A percentile compares a stretch with the other conserved stretches of the same genome.
These are phyloP conservation scores for Biscogniauxia mediterranea DNA, from an alignment of 2,329 filamentous ascomycete genomes.

Conservation along the genomic window DNA sequence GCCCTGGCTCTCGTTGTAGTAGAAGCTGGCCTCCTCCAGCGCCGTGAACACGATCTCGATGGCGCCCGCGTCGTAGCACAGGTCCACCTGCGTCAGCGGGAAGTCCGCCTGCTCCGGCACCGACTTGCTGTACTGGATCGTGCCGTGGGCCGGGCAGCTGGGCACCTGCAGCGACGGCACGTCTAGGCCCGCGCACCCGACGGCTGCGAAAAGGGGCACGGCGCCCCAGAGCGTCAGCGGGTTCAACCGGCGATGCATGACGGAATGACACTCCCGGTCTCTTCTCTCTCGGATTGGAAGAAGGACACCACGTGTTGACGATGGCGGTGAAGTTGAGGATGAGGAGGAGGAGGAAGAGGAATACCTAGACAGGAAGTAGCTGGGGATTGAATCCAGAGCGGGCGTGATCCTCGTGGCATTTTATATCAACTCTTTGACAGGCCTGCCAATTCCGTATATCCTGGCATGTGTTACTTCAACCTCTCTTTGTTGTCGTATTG, in stretches of 20 bases:
- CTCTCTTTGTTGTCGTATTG: neutral
- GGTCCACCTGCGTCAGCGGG: conserved; percentile 43
- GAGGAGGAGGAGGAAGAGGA: neutral
- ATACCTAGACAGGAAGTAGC: too few relatives aligned
- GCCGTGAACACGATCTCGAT: conserved; percentile 45
- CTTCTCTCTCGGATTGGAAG: neutral
- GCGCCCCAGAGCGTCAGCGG: conserved; percentile 19
- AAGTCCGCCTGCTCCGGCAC: conserved; percentile 42
- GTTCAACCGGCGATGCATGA: conserved; percentile 12
- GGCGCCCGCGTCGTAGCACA: conserved; percentile 44
- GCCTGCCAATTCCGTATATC: neutral
- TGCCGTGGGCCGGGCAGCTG: conserved; percentile 37
- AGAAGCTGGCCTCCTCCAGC: conserved; percentile 45
- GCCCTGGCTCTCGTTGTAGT: conserved; percentile 40
- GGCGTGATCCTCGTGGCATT: neutral
- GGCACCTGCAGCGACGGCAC: conserved; percentile 37
- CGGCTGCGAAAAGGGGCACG: conserved; percentile 13
- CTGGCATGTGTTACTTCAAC: neutral
- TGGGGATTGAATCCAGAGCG: neutral
- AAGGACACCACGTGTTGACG: neutral
- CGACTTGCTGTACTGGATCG: conserved; percentile 39
- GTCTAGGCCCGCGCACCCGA: conserved; percentile 10
- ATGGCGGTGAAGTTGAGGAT: neutral
- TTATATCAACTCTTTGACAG: neutral
- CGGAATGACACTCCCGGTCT: neutral